Conservation (phyloP, 2,329 filamentous ascomycete species). For the Calonectria montana region DNA sequence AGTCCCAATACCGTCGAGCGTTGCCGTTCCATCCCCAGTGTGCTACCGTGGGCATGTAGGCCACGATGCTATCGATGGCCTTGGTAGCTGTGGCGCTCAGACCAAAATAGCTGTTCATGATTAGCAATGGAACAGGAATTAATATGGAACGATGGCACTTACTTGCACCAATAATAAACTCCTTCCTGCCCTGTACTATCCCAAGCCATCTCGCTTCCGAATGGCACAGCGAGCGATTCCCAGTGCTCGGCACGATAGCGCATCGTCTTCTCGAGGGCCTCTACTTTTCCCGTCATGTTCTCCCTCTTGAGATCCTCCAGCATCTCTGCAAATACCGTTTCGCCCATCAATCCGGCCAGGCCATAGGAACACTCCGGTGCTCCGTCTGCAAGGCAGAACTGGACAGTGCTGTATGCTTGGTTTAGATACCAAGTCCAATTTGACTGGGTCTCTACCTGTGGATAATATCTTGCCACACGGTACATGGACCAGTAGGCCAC, state of each 20-base stretch:
- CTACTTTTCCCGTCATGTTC: conserved; percentile 51
- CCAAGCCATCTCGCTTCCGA: conserved; percentile 72
- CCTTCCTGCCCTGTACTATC: conserved; percentile 72
- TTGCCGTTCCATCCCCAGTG: conserved; percentile 75
- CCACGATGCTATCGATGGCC: conserved; percentile 64
- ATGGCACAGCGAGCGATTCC: conserved; percentile 64
- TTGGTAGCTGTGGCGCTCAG: conserved; percentile 55
- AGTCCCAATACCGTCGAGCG: conserved; percentile 71
- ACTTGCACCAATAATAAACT: conserved; percentile 69
- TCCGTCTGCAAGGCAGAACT: conserved; percentile 44
- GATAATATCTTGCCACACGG: conserved; percentile 62
- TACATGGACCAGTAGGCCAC: conserved; percentile 70
- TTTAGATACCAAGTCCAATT: conserved; percentile 65
- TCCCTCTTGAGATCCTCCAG: conserved; percentile 63
- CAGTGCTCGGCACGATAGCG: conserved; percentile 60
- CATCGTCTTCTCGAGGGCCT: conserved; percentile 59
- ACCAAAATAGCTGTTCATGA: conserved; percentile 58
- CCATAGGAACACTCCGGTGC: conserved; percentile 56
- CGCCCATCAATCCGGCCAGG: conserved; percentile 67
- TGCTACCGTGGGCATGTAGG: conserved; percentile 66
- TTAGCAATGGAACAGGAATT: neutral
- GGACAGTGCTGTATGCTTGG: conserved; percentile 64
- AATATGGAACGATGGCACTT: neutral
- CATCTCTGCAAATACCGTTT: conserved; percentile 67
- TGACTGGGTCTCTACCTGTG: conserved; percentile 53